Conservation (phyloP, 345 rosid species). For the Dimocarpus longan region DNA sequence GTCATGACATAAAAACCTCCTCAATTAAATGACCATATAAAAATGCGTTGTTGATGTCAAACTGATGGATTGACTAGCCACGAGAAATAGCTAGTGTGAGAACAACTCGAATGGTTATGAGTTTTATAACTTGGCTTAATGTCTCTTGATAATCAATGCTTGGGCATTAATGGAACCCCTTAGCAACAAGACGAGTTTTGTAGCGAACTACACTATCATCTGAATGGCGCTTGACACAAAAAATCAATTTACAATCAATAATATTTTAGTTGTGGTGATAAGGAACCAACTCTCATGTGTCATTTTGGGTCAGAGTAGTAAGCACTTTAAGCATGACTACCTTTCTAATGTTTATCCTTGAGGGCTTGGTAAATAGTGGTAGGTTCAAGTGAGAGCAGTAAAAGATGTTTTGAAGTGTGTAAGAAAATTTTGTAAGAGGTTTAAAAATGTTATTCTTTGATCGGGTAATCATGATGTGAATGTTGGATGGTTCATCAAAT, state of each 20-base stretch:
- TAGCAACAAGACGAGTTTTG: neutral
- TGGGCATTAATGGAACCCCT: slow-evolving; percentile 8
- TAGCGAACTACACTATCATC: too few relatives aligned
- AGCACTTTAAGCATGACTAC: neutral
- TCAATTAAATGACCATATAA: neutral
- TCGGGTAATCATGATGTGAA: neutral
- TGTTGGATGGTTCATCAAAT: too few relatives aligned
- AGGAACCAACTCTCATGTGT: neutral
- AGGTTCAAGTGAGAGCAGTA: neutral
- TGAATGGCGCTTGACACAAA: neutral
- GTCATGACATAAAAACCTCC: slow-evolving; percentile 5
- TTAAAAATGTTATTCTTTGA: neutral
- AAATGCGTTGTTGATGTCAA: neutral
- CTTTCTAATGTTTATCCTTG: neutral
- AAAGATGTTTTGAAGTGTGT: too few relatives aligned
- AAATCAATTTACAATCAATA: slow-evolving; percentile 12
- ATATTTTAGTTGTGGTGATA: neutral
- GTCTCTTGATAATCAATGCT: neutral
- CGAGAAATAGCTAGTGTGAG: neutral
- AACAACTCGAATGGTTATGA: neutral
- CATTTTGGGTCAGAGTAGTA: neutral
- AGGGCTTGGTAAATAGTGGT: neutral
- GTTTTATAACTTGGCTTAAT: neutral
- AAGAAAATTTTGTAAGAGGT: neutral
- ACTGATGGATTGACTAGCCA: neutral